Base-by-base conservation (phyloP, 202 grass and related monocot genomes). In the Brachypodium distachyon region DNA sequence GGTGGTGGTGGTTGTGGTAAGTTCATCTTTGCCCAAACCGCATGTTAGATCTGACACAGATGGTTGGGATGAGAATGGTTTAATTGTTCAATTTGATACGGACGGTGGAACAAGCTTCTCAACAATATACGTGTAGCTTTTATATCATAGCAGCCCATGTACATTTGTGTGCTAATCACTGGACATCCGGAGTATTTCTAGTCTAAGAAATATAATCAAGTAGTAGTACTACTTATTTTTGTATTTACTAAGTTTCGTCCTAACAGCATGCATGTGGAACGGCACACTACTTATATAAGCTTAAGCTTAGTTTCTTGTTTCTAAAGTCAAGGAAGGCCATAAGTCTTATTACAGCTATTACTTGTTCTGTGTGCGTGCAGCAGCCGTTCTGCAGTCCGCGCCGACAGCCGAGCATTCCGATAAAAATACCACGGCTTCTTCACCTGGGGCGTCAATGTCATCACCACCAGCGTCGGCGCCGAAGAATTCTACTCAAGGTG, bases 341-440 rank as follows among this genome's bases (percentile, higher is more conserved):
- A 17, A 10, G n/a, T n/a, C n/a, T n/a, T n/a, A 16, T 3, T 1
- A 41, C 16, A 27, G 2, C 63, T 41, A 27, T 3, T 41, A 16
- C 5, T 28, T 41, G 9, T 21, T 14, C 3, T 66, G 22, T 72
- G 12, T 46, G 4, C 68, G 0, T 64, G 48, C 78, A 81, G 48
- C 78, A 81, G 84, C 69, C 42, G 38, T 29, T 36, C 55, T 70
- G 11, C 78, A 77, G 65, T 71, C 77, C 29, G 39, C 46, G 12
- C 4, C 54, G 3, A n/a, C n/a, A n/a, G 55, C 55, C 56, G 21
- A 33, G 58, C 78, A 9, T 29, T 27, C 5, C 11, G 19, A 57
- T 67, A 38, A 57, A 36, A 64, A 31, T 25, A 29, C 13, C 38
- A 63, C 12, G 22, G 18, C 38, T 28, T 25, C 49, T 31, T n/a